phyloP scores from a whole-genome alignment of 164 flowering plant species.

The Houttuynia cordata region DNA sequence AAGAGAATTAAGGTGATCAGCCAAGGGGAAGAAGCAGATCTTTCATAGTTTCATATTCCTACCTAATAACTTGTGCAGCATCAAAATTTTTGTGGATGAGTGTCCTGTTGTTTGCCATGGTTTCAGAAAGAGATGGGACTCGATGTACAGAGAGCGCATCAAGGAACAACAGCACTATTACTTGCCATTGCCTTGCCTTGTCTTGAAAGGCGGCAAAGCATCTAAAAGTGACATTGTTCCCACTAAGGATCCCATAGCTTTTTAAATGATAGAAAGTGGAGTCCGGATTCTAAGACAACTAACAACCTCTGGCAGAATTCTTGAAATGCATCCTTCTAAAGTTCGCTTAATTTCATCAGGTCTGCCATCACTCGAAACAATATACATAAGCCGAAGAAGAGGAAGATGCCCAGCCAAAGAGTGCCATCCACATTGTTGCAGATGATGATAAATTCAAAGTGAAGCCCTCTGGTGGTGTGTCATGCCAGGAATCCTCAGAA shows the following conservation, averaged over 20 bases:
- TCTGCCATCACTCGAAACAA: slow-evolving; percentile 49
- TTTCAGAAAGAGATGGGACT: slow-evolving; percentile 46
- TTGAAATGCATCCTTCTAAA: slow-evolving; percentile 56
- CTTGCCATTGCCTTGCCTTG: slow-evolving; percentile 1
- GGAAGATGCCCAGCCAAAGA: slow-evolving; percentile 80
- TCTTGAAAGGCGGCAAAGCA: neutral
- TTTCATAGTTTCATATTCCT: slow-evolving; percentile 70
- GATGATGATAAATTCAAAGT: slow-evolving; percentile 61
- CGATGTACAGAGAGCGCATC: slow-evolving; percentile 74
- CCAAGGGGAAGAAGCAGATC: slow-evolving; percentile 72
- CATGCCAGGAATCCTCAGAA: slow-evolving; percentile 68
- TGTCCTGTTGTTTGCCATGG: slow-evolving; percentile 40
- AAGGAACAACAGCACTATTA: slow-evolving; percentile 45
- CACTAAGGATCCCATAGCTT: slow-evolving; percentile 41
- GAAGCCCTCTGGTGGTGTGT: slow-evolving; percentile 73
- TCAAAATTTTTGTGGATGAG: slow-evolving; percentile 57
- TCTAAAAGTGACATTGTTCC: neutral
- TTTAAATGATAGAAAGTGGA: slow-evolving; percentile 56
- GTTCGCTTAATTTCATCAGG: slow-evolving; percentile 79
- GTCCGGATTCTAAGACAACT: slow-evolving; percentile 41
- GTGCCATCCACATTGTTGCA: slow-evolving; percentile 75
- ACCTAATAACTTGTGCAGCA: slow-evolving; percentile 42
- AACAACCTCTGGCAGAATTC: slow-evolving; percentile 55
- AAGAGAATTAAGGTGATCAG: slow-evolving; percentile 51
- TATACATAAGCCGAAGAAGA: slow-evolving; percentile 83